phyloP scores from a whole-genome alignment of 306 rosid species.

The Cicer cuneatum region DNA sequence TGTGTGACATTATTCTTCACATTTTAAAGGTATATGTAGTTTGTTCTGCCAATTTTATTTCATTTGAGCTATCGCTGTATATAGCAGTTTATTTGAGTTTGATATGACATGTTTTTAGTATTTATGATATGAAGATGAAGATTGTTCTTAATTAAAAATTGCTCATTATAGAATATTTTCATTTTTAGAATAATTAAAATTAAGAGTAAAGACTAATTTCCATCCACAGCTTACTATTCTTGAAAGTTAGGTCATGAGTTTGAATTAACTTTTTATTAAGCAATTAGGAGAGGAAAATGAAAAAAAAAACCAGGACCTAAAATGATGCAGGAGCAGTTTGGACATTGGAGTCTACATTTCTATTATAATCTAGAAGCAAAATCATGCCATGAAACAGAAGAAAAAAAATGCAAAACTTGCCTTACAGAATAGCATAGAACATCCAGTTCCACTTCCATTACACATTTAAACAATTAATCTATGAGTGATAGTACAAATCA shows the following conservation, averaged over 20 bases:
- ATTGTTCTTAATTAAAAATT: neutral
- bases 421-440: neutral
- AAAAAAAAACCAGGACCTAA: no score
- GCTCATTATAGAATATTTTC: no score
- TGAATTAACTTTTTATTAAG: no score
- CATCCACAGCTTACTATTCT: no score
- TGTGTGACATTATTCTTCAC: slow-evolving; percentile 41
- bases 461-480: neutral
- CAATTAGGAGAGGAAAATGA: no score
- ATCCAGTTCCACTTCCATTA: neutral
- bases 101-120: neutral
- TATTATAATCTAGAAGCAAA: neutral
- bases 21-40: slow-evolving; percentile 45
- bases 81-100: neutral
- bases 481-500: neutral
- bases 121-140: neutral
- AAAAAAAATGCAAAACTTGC: neutral
- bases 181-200: no score
- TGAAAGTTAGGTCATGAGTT: no score
- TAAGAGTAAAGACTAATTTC: no score
- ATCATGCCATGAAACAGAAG: neutral
- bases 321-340: neutral
- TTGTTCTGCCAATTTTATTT: slow-evolving; percentile 30
- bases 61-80: slow-evolving; percentile 3
- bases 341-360: neutral